phyloP scores from a whole-genome alignment of 306 rosid species.

The Betula pendula region DNA sequence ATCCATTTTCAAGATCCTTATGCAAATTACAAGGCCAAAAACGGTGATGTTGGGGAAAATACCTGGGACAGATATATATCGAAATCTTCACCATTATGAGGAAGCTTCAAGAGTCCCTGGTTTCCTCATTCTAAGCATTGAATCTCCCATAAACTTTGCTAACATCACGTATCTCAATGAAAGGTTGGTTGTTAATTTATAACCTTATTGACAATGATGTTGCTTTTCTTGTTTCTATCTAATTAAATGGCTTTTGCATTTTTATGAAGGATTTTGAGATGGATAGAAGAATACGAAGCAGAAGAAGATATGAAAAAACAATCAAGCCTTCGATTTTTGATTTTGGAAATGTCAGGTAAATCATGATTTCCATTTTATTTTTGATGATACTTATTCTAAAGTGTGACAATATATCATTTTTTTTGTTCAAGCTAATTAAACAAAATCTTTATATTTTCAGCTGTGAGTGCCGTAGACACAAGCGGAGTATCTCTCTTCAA shows the following conservation, averaged over 20 bases:
- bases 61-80: slow-evolving; percentile 71
- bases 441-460: slow-evolving; percentile 50
- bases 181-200: slow-evolving; percentile 45
- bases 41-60: slow-evolving; percentile 83
- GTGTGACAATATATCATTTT: too few relatives aligned
- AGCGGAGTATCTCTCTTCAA: slow-evolving; percentile 76
- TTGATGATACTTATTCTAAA: neutral
- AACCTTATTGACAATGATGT: neutral
- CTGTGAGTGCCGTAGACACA: slow-evolving; percentile 83
- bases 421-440: too few relatives aligned
- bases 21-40: slow-evolving; percentile 88
- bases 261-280: slow-evolving; percentile 64
- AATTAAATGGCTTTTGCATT: neutral
- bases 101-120: slow-evolving; percentile 69
- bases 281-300: slow-evolving; percentile 77
- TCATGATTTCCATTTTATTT: neutral
- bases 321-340: slow-evolving; percentile 45
- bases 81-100: slow-evolving; percentile 79
- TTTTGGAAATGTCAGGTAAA: slow-evolving; percentile 84
- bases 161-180: slow-evolving; percentile 85
- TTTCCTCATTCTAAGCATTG: slow-evolving; percentile 81
- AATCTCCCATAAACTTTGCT: slow-evolving; percentile 92
- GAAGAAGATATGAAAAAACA: slow-evolving; percentile 45
- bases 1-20: slow-evolving; percentile 70
- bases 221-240: slow-evolving; percentile 5